These are phyloP conservation scores for Raphanus raphanistrum DNA, from an alignment of 345 rosid species.

Conservation along the genomic window DNA sequence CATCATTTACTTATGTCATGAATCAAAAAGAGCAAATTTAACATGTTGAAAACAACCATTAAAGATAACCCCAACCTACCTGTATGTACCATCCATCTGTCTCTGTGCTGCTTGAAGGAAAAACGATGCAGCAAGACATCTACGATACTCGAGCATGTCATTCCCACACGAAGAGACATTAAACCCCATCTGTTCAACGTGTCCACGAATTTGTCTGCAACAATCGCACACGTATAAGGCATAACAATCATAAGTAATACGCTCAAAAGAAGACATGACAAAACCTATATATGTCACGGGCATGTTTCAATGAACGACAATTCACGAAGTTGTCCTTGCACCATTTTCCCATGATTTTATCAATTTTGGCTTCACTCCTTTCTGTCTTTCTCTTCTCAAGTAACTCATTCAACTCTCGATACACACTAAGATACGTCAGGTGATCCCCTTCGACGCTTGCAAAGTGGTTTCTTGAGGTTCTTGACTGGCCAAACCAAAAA, in stretches of 20 bases:
- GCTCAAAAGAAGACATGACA: slow-evolving; percentile 10
- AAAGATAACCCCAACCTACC: slow-evolving; percentile 59
- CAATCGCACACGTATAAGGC: neutral
- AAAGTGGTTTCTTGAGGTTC: slow-evolving; percentile 70
- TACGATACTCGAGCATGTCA: slow-evolving; percentile 72
- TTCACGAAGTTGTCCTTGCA: slow-evolving; percentile 83
- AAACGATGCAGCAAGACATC: slow-evolving; percentile 91
- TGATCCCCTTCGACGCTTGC: slow-evolving; percentile 92
- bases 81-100: slow-evolving; percentile 85
- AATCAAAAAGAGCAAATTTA: neutral
- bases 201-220: slow-evolving; percentile 77
- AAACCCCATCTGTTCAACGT: slow-evolving; percentile 81
- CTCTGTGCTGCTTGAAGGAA: slow-evolving; percentile 91
- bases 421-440: slow-evolving; percentile 75
- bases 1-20: too few species aligned
- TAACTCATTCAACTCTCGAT: slow-evolving; percentile 67
- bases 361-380: slow-evolving; percentile 46
- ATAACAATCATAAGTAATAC: neutral
- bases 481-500: slow-evolving; percentile 54
- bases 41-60: too few species aligned
- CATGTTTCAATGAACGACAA: slow-evolving; percentile 73
- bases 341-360: slow-evolving; percentile 79
- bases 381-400: slow-evolving; percentile 58
- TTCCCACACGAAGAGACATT: slow-evolving; percentile 73
- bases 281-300: slow-evolving; percentile 80